phyloP scores from a whole-genome alignment of 2,329 filamentous ascomycete species.

The Cytospora schulzeri region DNA sequence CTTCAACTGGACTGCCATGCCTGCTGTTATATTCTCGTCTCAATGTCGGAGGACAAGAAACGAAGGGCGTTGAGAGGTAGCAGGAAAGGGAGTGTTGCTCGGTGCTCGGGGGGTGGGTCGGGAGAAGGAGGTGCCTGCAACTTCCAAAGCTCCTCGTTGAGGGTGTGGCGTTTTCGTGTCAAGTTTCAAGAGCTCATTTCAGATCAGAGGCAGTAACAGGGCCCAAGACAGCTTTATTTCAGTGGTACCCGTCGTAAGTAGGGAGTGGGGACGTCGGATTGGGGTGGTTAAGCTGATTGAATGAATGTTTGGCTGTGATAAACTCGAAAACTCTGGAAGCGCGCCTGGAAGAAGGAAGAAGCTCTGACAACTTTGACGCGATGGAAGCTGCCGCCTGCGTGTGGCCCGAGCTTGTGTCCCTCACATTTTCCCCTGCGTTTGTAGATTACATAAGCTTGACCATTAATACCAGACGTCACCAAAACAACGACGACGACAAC shows the following conservation, averaged over 20 bases:
- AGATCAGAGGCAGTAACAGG: not conserved
- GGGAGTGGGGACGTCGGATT: not conserved
- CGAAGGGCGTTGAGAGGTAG: not conserved
- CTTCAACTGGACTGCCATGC: constrained; percentile 32
- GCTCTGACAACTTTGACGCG: not conserved
- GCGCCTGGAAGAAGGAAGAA: not conserved
- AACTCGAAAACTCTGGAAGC: not conserved
- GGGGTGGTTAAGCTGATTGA: too few species aligned
- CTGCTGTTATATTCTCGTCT: not conserved
- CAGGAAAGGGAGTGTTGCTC: not conserved
- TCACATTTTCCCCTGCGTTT: too few species aligned
- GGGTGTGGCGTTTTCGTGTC: constrained; percentile 1
- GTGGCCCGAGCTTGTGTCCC: not conserved
- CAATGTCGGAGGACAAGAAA: not conserved
- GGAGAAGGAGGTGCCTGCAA: not conserved
- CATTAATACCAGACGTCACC: not conserved
- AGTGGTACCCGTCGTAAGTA: not conserved
- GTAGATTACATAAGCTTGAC: not conserved
- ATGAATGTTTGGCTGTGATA: too few species aligned
- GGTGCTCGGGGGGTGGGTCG: too few species aligned
- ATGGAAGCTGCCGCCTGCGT: not conserved
- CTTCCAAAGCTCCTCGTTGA: not conserved
- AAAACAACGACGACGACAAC: not conserved
- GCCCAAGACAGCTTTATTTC: constrained; percentile 5
- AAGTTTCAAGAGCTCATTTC: constrained; percentile 18